Evolutionary conservation across 2,329 filamentous ascomycete genomes (phyloP).

Genomic region (Boeremia lycopersici): DNA sequence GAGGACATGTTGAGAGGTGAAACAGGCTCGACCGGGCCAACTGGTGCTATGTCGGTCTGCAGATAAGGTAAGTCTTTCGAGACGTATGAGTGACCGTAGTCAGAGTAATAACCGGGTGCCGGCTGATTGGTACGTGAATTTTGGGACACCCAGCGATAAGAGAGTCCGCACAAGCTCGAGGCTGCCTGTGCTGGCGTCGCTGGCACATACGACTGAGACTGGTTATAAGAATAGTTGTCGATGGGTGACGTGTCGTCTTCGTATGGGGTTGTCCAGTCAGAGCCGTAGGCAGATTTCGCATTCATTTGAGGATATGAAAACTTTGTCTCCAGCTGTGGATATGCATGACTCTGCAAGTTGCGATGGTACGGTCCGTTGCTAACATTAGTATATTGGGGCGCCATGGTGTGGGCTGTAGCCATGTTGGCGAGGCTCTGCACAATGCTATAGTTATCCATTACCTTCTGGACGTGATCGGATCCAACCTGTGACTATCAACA

Average conservation of each 20-base stretch:
- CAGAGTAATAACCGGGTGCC: slow-evolving; percentile 23
- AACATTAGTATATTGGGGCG: slow-evolving; percentile 28
- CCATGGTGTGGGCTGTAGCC: slow-evolving; percentile 26
- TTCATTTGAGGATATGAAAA: slow-evolving; percentile 13
- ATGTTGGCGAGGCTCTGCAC: slow-evolving; percentile 25
- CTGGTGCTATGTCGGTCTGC: slow-evolving; percentile 16
- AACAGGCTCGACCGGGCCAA: slow-evolving; percentile 21
- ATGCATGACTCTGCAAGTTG: slow-evolving; percentile 18
- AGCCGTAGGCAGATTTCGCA: slow-evolving; percentile 26
- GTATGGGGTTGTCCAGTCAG: slow-evolving; percentile 34
- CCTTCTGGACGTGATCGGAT: slow-evolving; percentile 34
- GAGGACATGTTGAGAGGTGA: slow-evolving; percentile 43
- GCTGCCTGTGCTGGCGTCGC: slow-evolving; percentile 19
- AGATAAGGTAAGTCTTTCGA: slow-evolving; percentile 26
- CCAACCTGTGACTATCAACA: slow-evolving; percentile 37
- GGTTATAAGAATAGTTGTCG: slow-evolving; percentile 35
- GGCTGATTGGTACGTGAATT: slow-evolving; percentile 17
- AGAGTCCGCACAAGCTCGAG: slow-evolving; percentile 20
- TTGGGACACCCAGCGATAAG: slow-evolving; percentile 29
- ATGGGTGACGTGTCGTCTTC: slow-evolving; percentile 38
- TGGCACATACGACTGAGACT: slow-evolving; percentile 26
- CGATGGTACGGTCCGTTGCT: slow-evolving; percentile 22
- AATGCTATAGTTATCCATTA: slow-evolving; percentile 29
- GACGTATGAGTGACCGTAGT: slow-evolving; percentile 28
- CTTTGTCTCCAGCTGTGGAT: slow-evolving; percentile 16